These are phyloP conservation scores for Quillaja saponaria DNA, from an alignment of 306 rosid genomes.

Conservation along the genomic window DNA sequence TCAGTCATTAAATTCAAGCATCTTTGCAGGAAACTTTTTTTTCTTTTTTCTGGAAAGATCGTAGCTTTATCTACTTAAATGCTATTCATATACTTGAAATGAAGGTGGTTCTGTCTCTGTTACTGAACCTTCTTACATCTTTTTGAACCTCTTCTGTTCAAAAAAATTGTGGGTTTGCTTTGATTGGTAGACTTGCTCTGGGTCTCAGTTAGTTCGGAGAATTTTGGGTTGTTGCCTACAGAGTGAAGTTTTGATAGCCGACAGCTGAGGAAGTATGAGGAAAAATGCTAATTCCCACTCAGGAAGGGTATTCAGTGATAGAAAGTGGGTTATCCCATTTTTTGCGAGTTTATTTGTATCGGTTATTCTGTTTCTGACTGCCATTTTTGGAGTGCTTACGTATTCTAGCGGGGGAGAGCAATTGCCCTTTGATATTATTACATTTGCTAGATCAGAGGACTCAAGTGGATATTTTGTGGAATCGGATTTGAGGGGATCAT, in stretches of 20 bases:
- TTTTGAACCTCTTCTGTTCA: slow-evolving; percentile 14
- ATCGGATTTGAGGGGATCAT: slow-evolving; percentile 54
- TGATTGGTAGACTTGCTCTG: slow-evolving; percentile 22
- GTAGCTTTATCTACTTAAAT: slow-evolving; percentile 28
- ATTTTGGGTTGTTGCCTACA: slow-evolving; percentile 26
- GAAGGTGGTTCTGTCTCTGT: slow-evolving; percentile 38
- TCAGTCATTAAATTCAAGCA: slow-evolving; percentile 28
- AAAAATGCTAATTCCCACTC: slow-evolving; percentile 71
- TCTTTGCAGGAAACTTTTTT: slow-evolving; percentile 41
- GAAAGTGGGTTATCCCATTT: slow-evolving; percentile 84
- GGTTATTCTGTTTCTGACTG: slow-evolving; percentile 59
- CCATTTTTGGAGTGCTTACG: slow-evolving; percentile 54
- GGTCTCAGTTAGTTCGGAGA: slow-evolving; percentile 31
- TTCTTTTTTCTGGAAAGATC: slow-evolving; percentile 27
- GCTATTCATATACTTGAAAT: slow-evolving; percentile 25
- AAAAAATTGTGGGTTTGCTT: slow-evolving; percentile 41
- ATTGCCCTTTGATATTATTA: slow-evolving; percentile 52
- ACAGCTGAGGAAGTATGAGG: slow-evolving; percentile 65
- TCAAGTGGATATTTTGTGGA: slow-evolving; percentile 67
- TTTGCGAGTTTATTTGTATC: slow-evolving; percentile 75
- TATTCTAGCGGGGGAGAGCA: slow-evolving; percentile 56
- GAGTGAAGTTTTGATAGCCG: slow-evolving; percentile 20
- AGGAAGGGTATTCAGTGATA: slow-evolving; percentile 78
- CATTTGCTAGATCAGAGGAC: slow-evolving; percentile 58
- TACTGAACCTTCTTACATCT: slow-evolving; percentile 28